Base-by-base conservation (phyloP, 1,284 basidiomycete species). In the Trichosporon faecale region DNA sequence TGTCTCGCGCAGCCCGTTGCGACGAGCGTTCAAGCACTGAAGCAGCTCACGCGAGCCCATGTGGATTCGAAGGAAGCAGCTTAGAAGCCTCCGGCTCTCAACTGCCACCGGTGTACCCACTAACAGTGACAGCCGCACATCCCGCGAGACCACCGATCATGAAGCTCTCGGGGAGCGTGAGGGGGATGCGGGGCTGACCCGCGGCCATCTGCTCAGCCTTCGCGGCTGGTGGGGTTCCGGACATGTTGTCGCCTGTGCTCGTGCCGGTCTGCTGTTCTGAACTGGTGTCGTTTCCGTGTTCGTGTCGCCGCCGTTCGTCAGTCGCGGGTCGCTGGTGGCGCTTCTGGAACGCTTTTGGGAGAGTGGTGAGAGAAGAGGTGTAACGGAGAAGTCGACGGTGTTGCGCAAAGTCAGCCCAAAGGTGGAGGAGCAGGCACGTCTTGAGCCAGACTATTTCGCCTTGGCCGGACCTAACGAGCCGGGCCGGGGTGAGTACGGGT, bases 71-170 rank as follows among this genome's bases (percentile, higher is more conserved):
- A n/a, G n/a, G n/a, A n/a, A n/a, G n/a, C n/a, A n/a, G n/a, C n/a
- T n/a, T n/a, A n/a, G n/a, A n/a, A n/a, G n/a, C n/a, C n/a, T n/a
- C n/a, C n/a, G n/a, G n/a, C n/a, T n/a, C 40, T 3, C 40, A 44
- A 3, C 11, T 18, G 11, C 11, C 40, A 44, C 12, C n/a, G n/a
- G n/a, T 29, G 37, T 8, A 80, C 84, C 78, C 68, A 84, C 84
- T 84, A 29, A 85, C 79, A n/a, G 82, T 85, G 77, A 94, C 94
- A 49, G 94, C 95, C 60, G 91, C 90, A 78, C 89, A 92, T 70
- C 93, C 95, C 69, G 95, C 95, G 69, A 94, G 82, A 52, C 91
- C 94, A 73, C 95, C 95, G 73, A 91, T 91, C 27, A 91, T 68
- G 81, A 98, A 98, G 40, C 90, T 88, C 83, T 95, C 94, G 44